Conservation (phyloP, 192 early-diverging fungal species). For the Umbelopsis ramanniana region DNA sequence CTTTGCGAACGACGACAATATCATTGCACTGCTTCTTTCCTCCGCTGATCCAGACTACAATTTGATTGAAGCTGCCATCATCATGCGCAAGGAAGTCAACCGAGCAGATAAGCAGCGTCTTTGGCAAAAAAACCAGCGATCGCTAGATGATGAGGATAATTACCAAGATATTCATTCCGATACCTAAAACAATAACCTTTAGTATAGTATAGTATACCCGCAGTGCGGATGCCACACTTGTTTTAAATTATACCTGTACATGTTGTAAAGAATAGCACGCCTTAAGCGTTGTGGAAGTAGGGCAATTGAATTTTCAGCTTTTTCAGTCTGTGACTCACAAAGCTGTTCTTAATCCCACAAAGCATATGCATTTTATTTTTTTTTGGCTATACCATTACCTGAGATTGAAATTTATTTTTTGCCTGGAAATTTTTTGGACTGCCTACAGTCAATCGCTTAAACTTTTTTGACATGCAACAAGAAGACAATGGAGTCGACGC, state of each 20-base stretch:
- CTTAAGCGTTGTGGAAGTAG: background rate
- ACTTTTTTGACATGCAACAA: slow-evolving; percentile 1
- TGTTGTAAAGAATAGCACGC: background rate
- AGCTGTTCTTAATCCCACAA: too few relatives aligned
- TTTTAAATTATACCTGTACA: slow-evolving; percentile 5
- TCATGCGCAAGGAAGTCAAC: slow-evolving; percentile 12
- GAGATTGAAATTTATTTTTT: slow-evolving; percentile 15
- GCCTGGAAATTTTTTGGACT: background rate
- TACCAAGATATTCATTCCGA: slow-evolving; percentile 4
- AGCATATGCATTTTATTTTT: too few relatives aligned
- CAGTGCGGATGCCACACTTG: background rate
- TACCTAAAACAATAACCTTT: background rate
- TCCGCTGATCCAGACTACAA: slow-evolving; percentile 8
- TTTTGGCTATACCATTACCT: background rate
- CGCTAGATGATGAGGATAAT: background rate
- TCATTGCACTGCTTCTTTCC: slow-evolving; percentile 8
- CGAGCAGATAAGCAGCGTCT: background rate
- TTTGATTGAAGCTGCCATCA: slow-evolving; percentile 11
- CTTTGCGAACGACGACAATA: slow-evolving; percentile 8
- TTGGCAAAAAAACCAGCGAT: background rate
- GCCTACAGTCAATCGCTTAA: background rate
- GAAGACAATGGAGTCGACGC: slow-evolving; percentile 20
- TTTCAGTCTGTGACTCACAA: too few relatives aligned
- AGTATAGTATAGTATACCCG: background rate
- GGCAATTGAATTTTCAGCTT: too few relatives aligned